Base-by-base conservation (phyloP, 257 asterid genomes). In the Solanum paucissectum region DNA sequence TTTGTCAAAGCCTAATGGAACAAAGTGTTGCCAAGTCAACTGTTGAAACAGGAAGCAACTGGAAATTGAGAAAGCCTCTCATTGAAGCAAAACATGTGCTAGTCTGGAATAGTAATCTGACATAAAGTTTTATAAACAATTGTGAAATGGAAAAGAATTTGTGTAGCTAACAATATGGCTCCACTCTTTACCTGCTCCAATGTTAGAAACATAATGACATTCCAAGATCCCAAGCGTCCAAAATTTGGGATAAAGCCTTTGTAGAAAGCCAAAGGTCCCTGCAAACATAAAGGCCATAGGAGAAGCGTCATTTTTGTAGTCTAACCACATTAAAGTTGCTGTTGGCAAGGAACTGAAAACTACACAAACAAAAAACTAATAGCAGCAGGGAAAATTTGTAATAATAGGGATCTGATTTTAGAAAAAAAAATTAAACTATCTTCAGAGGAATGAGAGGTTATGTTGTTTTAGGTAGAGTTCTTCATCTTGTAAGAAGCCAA, bases 181-280 rank as follows among this genome's bases (percentile, higher is more conserved):
- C 64, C 76, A 58, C 14, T 13, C 60, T 64, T 52, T 91, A 96
- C 99, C 98, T 96, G 99, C 91, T 96, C 99, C 90, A 96, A 74
- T 3, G 99, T 96, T 89, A 96, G 92, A 92, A 96, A 96, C 99
- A 96, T 95, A 52, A 95, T 91, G 86, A 95, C 98, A 37, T 96
- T 96, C 99, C 99, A 95, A 3, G 98, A 95, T 85, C 99, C 99
- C 77, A 96, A 95, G 58, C 98, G 93, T 60, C 98, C 98, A 86
- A 96, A 95, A 90, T 96, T 96, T 89, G 99, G 99, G 87, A 96
- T 94, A 83, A 96, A 96, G 74, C 99, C 99, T 91, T 94, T 95
- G 42, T 96, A 96, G 94, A 96, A 96, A 86, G 99, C 99, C 83
- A 96, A 87, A 52, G 98, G 98, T 52, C 99, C 99, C 99, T 96